A percentile compares a stretch with the other conserved stretches of the same genome.
Evolutionary conservation across 2,329 filamentous ascomycete genomes (phyloP).

Genomic region (Phyllosticta paracitricarpa): DNA sequence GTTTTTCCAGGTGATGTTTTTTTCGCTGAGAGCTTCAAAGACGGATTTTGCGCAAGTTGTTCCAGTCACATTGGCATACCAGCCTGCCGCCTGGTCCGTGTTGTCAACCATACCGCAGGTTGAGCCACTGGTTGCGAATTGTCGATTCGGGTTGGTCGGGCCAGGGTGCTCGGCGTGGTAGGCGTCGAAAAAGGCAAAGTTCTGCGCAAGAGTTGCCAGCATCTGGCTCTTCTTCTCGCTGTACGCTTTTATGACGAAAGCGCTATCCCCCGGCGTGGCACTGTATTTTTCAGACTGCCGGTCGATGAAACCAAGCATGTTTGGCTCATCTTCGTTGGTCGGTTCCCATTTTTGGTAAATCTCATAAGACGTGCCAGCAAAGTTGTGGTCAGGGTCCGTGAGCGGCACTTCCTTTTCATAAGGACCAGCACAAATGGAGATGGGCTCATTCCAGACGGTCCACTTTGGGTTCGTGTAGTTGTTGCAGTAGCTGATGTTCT

Average conservation of each 20-base stretch:
- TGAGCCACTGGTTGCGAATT: constrained; percentile 30
- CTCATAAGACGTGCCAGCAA: constrained; percentile 22
- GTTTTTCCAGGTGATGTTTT: constrained; percentile 32
- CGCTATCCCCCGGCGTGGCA: constrained; percentile 25
- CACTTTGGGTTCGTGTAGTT: constrained; percentile 28
- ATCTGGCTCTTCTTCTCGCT: constrained; percentile 24
- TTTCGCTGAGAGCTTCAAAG: constrained; percentile 28
- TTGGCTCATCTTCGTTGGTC: constrained; percentile 25
- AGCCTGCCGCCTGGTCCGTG: constrained; percentile 20
- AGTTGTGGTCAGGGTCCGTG: constrained; percentile 25
- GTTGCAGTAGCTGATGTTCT: constrained; percentile 24
- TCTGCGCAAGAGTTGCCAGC: constrained; percentile 26
- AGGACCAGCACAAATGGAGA: constrained; percentile 27
- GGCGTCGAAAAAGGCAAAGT: constrained; percentile 30
- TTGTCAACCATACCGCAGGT: constrained; percentile 24
- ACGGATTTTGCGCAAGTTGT: constrained; percentile 24
- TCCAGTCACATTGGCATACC: constrained; percentile 21
- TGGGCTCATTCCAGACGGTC: constrained; percentile 23
- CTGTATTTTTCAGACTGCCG: constrained; percentile 28
- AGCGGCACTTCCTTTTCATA: constrained; percentile 28
- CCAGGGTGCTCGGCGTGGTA: constrained; percentile 31
- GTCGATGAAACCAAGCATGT: constrained; percentile 31
- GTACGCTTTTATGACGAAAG: constrained; percentile 31
- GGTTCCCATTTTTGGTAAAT: constrained; percentile 31
- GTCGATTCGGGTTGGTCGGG: constrained; percentile 32